A percentile compares a stretch with the other conserved stretches of the same genome.
phyloP scores from a whole-genome alignment of 495 filamentous ascomycete genomes.

The Niebla homalea region DNA sequence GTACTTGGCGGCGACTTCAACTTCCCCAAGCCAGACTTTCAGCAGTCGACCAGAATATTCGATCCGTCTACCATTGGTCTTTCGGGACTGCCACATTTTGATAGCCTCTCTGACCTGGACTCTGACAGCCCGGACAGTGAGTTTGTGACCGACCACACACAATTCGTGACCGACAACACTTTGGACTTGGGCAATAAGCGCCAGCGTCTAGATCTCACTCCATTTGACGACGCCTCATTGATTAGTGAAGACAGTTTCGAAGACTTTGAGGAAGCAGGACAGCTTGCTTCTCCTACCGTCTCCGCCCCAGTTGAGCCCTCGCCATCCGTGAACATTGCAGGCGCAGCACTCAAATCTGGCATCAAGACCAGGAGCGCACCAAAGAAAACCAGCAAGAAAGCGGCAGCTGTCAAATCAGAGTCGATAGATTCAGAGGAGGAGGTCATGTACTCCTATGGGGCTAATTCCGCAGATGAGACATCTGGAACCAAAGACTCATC shows the following conservation, averaged over 20 bases:
- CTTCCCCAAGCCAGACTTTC: constrained; percentile 35
- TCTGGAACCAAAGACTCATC: constrained; percentile 28
- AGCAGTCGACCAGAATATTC: constrained; percentile 33
- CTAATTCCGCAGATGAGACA: constrained; percentile 16
- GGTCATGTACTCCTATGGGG: constrained; percentile 12
- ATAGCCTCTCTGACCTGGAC: constrained; percentile 82
- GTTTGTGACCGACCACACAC: constrained; percentile 63
- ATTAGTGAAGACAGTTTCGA: constrained; percentile 65
- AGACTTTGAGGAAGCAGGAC: constrained; percentile 53
- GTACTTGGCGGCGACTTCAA: constrained; percentile 50
- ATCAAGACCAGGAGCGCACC: constrained; percentile 21
- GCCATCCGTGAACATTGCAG: constrained; percentile 24
- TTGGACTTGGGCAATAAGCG: constrained; percentile 62
- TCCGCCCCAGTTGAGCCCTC: constrained; percentile 27
- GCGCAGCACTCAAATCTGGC: constrained; percentile 28
- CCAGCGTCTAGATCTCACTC: constrained; percentile 54
- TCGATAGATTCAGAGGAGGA: constrained; percentile 21
- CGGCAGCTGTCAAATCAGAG: constrained; percentile 9
- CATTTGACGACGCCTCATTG: constrained; percentile 62
- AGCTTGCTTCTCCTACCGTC: constrained; percentile 40
- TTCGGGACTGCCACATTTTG: constrained; percentile 60
- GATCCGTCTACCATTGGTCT: constrained; percentile 30
- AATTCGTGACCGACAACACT: constrained; percentile 49
- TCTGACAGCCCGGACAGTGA: constrained; percentile 91
- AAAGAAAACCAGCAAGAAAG: constrained; percentile 16